Conservation (phyloP, 441 rosid genomes). For the Arabidopsis hybrid region DNA sequence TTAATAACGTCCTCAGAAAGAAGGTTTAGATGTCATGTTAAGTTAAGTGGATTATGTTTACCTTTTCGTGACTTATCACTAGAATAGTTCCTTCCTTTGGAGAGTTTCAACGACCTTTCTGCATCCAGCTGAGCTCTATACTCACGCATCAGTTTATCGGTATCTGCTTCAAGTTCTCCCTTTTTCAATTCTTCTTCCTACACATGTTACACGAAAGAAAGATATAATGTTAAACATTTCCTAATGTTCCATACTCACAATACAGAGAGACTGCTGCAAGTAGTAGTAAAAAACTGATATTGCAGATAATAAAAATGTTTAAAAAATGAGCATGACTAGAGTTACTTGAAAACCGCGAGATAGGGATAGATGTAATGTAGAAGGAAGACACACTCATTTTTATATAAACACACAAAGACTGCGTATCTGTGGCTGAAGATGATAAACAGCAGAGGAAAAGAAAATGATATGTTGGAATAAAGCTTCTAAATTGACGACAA, state of each 20-base stretch:
- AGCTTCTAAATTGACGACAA: constrained; percentile 4
- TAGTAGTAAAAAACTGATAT: constrained; percentile 6
- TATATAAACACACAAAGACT: not conserved
- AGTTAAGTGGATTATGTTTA: constrained; percentile 37
- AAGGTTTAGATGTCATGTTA: constrained; percentile 22
- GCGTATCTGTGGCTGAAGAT: not conserved
- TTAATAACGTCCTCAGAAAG: constrained; percentile 13
- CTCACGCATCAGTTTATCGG: constrained; percentile 95
- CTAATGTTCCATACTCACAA: constrained; percentile 15
- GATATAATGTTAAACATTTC: not conserved
- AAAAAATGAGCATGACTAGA: constrained; percentile 1
- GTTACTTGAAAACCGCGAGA: not conserved
- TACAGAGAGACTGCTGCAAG: not conserved
- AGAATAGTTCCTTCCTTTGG: constrained; percentile 89
- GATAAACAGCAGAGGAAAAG: not conserved
- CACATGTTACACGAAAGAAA: constrained; percentile 36
- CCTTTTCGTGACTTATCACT: constrained; percentile 73
- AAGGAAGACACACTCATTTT: not conserved
- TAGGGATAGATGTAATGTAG: not conserved
- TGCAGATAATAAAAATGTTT: constrained; percentile 9
- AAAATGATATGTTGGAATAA: not conserved
- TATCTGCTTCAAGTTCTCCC: constrained; percentile 93
- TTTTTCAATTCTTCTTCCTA: constrained; percentile 92
- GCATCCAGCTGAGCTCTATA: constrained; percentile 99
- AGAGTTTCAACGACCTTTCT: constrained; percentile 90